Base-by-base conservation (phyloP, 179 eudicot species). In the Actinidia chinensis region DNA sequence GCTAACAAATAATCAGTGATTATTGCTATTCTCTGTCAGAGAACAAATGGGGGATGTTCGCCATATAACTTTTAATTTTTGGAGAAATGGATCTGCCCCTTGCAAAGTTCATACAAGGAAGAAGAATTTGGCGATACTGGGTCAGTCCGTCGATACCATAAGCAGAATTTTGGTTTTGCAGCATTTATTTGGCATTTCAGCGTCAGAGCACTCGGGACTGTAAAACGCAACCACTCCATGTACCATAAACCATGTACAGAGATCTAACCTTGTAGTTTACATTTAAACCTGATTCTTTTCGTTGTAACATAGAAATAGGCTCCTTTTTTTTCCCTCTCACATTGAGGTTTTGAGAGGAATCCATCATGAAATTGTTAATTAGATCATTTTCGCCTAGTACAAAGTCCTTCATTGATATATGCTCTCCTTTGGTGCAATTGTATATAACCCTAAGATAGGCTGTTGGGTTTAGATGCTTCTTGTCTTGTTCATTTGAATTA, bases 241-340 rank as follows among this genome's bases (percentile, higher is more conserved):
- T 81, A 85, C 77, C 71, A 83, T 54, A 71, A 72, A 25, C 84
- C 76, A n/a, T 90, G 97, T 92, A 92, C 86, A 91, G 76, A 89
- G 83, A 80, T 76, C 85, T 89, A 88, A 90, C 91, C 78, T 76
- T 82, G 87, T 90, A 84, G 51, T 76, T 75, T 81, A 87, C 77
- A 60, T 67, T 87, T 20, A 33, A 33, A 84, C 72, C 73, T 83
- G 81, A 83, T 82, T 86, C 80, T 85, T 87, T 79, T 60, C 74
- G 78, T 74, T 83, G 84, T 83, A 82, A 79, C 84, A 79, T 85
- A 89, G 71, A 78, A 80, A 22, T 81, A 77, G 82, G 77, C 78
- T 76, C 81, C 71, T 20, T 75, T 61, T 47, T 46, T 28, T 40
- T 51, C 3, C 36, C 40, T 76, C 52, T 22, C 72, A 52, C 58